Base-by-base conservation (phyloP, 805 yeast genomes). In the Candida jianshihensis region DNA sequence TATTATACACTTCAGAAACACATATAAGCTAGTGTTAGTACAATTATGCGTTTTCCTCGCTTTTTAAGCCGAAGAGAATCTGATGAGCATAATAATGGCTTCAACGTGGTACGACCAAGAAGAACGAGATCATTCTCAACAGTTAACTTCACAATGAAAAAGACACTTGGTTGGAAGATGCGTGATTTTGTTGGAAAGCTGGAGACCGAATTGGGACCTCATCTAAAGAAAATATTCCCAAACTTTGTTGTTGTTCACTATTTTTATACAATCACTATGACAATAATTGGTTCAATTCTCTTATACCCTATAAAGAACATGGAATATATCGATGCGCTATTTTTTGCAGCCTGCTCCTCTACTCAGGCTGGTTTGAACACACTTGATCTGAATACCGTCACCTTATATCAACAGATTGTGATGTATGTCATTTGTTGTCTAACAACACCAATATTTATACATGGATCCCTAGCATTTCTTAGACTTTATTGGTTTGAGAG, bases 341-440 rank as follows among this genome's bases (percentile, higher is more conserved):
- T 90, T 56, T 63, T 85, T 37, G 71, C 88, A 1, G 64, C 79
- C 10, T 90, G 95, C 10, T 77, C 92, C 0, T 61, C 81, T 2
- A 87, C 97, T 2, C 96, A 90, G 54, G 95, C 96, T 0, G 99
- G 99, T 1, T 62, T 92, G 37, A 88, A 87, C 54, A 81, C 96
- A 0, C 66, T 85, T 18, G 75, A 87, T 48, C 44, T 81, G 26
- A 86, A 86, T 54, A 59, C 64, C 0, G 46, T 89, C 38, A 60
- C 68, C 0, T 56, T 83, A 31, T 90, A 81, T 61, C 98, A 92
- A 58, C 97, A 90, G 54, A 71, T 88, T 13, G 65, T 72, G 9
- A 58, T 90, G 3, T 86, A 80, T 53, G 44, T 84, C 11, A 41
- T 76, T 3, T 61, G 89, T 20, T 66, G 76, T 43, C 47, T 87